phyloP scores from a whole-genome alignment of 2,329 filamentous ascomycete genomes.

The Xylaria sp. region DNA sequence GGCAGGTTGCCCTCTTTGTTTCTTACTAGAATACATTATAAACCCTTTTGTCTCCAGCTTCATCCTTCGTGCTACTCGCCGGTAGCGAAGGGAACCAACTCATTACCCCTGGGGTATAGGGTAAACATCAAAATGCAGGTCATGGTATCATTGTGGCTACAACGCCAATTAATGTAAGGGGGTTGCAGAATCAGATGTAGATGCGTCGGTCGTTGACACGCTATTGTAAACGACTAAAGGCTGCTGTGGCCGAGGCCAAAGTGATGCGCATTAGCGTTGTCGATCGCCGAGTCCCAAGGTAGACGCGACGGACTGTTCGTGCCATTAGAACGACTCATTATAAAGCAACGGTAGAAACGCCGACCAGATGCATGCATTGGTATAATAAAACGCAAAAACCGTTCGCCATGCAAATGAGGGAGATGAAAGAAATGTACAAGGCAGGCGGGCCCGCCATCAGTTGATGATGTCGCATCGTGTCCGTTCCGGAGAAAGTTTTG shows the following conservation, averaged over 20 bases:
- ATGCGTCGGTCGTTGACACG: conserved; percentile 23
- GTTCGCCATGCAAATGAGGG: conserved; percentile 43
- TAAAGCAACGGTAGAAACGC: conserved; percentile 41
- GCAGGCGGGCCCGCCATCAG: conserved; percentile 33
- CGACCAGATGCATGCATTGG: conserved; percentile 42
- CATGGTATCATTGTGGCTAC: conserved; percentile 44
- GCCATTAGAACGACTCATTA: conserved; percentile 36
- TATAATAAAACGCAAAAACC: conserved; percentile 41
- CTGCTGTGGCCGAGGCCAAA: conserved; percentile 25
- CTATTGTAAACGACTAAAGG: conserved; percentile 23
- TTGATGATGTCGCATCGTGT: conserved; percentile 22
- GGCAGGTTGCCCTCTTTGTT: conserved; percentile 38
- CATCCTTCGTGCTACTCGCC: conserved; percentile 22
- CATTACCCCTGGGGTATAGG: conserved; percentile 30
- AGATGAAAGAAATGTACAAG: conserved; percentile 37
- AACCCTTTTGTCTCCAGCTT: conserved; percentile 19
- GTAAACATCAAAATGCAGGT: conserved; percentile 40
- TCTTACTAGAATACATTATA: conserved; percentile 40
- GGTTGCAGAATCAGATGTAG: conserved; percentile 34
- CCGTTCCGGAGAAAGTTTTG: neutral
- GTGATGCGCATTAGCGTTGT: conserved; percentile 20
- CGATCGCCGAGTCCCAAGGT: conserved; percentile 11
- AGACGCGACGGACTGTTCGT: conserved; percentile 34
- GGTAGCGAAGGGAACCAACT: conserved; percentile 35
- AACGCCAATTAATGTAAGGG: conserved; percentile 40